Conservation (phyloP, 2,329 filamentous ascomycete species). For the Sporothrix curviconia region DNA sequence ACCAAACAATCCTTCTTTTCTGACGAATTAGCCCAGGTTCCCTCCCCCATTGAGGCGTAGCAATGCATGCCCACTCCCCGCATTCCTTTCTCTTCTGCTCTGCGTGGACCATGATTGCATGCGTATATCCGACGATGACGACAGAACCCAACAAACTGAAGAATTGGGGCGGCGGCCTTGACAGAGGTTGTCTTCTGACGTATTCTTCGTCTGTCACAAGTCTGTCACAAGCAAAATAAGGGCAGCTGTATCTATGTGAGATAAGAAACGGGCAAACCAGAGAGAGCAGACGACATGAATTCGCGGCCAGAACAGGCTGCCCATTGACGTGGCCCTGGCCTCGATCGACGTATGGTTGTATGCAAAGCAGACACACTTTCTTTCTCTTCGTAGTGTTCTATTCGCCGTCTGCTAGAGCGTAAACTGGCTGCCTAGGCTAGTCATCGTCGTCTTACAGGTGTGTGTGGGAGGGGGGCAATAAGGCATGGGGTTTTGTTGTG, state of each 20-base stretch:
- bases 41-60: not conserved
- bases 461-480: constrained; percentile 2
- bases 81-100: not conserved
- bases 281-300: not conserved
- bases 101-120: not conserved
- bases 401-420: not conserved
- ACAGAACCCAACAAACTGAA: too few relatives aligned
- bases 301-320: not conserved
- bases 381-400: not conserved
- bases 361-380: too few relatives aligned
- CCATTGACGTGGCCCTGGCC: constrained; percentile 3
- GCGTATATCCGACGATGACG: constrained; percentile 1
- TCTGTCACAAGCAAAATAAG: not conserved
- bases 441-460: not conserved
- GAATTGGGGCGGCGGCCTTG: not conserved
- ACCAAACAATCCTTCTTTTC: not conserved
- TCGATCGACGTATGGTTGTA: not conserved
- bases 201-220: too few relatives aligned
- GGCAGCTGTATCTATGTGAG: not conserved
- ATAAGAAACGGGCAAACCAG: not conserved
- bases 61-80: not conserved
- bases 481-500: not conserved
- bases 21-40: not conserved
- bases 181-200: too few relatives aligned
- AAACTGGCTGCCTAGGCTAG: constrained; percentile 6